These are phyloP conservation scores for Clausena lansium DNA, from an alignment of 345 rosid species.

Conservation along the genomic window DNA sequence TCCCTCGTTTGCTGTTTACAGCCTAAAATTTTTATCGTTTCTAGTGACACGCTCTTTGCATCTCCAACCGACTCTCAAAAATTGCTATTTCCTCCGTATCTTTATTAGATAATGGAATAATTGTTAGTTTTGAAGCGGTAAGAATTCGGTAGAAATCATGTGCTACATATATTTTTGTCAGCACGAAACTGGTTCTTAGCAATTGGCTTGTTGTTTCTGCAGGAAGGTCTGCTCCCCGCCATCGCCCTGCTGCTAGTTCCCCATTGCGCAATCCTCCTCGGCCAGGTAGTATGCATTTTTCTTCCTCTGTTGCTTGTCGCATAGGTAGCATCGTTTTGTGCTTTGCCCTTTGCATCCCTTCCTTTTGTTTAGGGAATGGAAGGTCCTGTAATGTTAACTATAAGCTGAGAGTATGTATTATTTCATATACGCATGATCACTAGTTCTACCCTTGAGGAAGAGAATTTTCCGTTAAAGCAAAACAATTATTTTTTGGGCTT, in stretches of 20 bases:
- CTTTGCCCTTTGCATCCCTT: neutral
- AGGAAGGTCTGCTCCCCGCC: slow-evolving; percentile 20
- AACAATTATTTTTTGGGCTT: neutral
- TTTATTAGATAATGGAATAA: too few species aligned
- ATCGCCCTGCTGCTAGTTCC: slow-evolving; percentile 2
- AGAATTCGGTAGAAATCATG: too few species aligned
- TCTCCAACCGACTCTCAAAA: neutral
- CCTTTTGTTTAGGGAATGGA: too few species aligned
- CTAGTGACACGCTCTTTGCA: neutral
- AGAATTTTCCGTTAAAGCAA: neutral
- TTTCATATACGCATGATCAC: too few species aligned
- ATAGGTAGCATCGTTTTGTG: neutral
- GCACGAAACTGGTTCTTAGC: too few species aligned
- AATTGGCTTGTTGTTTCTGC: neutral
- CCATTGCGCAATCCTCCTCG: slow-evolving; percentile 11
- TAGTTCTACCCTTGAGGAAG: too few species aligned
- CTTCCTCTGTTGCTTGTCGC: neutral
- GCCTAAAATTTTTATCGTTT: neutral
- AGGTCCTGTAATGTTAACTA: too few species aligned
- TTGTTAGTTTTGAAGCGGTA: too few species aligned
- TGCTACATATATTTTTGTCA: too few species aligned
- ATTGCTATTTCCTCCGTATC: too few species aligned
- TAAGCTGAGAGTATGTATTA: too few species aligned
- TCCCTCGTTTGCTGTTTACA: neutral
- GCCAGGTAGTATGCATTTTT: slow-evolving; percentile 2